phyloP scores from a whole-genome alignment of 179 eudicot species.

The Camellia oleifera region DNA sequence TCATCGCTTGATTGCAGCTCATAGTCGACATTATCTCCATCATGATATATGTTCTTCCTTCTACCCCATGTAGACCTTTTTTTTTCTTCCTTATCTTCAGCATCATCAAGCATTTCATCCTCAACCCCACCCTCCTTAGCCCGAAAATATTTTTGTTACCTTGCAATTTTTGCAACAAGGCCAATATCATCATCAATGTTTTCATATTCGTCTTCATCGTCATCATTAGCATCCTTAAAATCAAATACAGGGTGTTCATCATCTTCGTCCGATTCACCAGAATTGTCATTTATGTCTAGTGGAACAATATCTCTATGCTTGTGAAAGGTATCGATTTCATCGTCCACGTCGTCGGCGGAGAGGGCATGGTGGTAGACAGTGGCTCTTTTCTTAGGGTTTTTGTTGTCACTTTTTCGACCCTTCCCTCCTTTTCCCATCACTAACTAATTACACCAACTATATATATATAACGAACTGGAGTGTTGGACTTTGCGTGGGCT shows the following conservation, averaged over 20 bases:
- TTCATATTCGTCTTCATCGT: conserved; percentile 49
- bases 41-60: conserved; percentile 35
- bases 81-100: conserved; percentile 52
- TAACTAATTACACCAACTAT: too few species aligned
- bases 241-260: conserved; percentile 63
- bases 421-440: conserved; percentile 46
- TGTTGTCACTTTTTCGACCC: conserved; percentile 37
- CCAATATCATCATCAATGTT: conserved; percentile 47
- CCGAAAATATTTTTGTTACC: conserved; percentile 50
- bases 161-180: conserved; percentile 57
- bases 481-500: too few species aligned
- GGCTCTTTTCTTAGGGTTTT: conserved; percentile 32
- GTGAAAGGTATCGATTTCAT: conserved; percentile 94
- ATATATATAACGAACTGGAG: too few species aligned
- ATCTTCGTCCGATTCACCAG: conserved; percentile 65
- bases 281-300: conserved; percentile 56
- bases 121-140: conserved; percentile 59
- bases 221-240: conserved; percentile 47
- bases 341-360: conserved; percentile 45
- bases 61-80: conserved; percentile 49
- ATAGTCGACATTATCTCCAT: conserved; percentile 44
- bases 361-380: conserved; percentile 18
- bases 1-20: conserved; percentile 75
- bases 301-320: conserved; percentile 87
- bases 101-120: conserved; percentile 66